Evolutionary conservation across 108 stramenopile species (phyloP).

Genomic region (Thalassiosira profunda): DNA sequence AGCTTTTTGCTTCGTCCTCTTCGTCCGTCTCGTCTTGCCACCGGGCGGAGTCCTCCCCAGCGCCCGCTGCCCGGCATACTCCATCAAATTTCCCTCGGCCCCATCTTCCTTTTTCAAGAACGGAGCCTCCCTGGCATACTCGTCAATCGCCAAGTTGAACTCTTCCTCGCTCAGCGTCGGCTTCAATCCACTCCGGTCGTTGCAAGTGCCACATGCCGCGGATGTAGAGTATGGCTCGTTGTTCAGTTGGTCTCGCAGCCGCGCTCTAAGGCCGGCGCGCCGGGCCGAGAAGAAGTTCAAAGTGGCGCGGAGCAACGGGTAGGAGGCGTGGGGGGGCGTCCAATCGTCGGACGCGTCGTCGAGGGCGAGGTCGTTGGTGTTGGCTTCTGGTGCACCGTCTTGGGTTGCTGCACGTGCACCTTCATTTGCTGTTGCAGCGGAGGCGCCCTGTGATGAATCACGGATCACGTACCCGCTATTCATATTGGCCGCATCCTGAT

Average conservation of each 20-base stretch:
- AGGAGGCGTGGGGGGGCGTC: conserved; percentile 15
- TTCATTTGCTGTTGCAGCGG: background rate
- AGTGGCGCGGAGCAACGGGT: background rate
- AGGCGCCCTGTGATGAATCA: too few relatives aligned
- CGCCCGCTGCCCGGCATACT: conserved; percentile 7
- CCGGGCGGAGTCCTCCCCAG: background rate
- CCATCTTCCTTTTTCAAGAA: too few relatives aligned
- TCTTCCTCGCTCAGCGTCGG: background rate
- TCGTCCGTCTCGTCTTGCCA: background rate
- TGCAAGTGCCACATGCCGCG: background rate
- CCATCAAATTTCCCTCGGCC: background rate
- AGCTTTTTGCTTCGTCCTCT: too few relatives aligned
- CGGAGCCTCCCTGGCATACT: background rate
- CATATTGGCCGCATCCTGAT: too few relatives aligned
- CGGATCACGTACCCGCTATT: too few relatives aligned
- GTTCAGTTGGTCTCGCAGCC: too few relatives aligned
- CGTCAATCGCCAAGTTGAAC: background rate
- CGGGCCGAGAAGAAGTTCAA: conserved; percentile 13
- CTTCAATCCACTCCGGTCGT: background rate
- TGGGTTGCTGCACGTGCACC: background rate
- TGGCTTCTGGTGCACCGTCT: background rate
- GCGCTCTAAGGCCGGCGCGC: background rate
- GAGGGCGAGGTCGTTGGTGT: background rate
- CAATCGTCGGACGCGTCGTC: conserved; percentile 24
- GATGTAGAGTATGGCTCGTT: background rate